Evolutionary conservation across 192 early-diverging fungal species (phyloP), one percentile per base, ranked within the genome.

Genomic region (Gaertneriomyces sp.): DNA sequence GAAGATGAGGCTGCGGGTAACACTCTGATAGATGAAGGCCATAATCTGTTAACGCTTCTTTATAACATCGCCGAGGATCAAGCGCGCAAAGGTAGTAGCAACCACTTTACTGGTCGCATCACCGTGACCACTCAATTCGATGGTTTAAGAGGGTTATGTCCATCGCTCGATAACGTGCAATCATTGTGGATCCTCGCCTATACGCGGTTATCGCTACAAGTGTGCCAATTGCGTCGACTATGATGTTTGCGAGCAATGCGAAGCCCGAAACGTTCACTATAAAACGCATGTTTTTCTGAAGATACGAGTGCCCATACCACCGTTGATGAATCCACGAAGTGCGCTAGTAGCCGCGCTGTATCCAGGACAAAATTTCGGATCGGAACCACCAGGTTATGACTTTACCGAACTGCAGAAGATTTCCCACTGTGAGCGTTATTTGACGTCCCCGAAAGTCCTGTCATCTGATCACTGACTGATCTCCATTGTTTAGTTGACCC

Each of bases 221-320:
- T 98, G 96, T 68, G 88, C 90, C 41, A 94, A 97, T 61, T 98
- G 96, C 63, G 81, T 90, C 46, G 91, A 94, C 58, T 91, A 85
- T 65, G 96, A 98, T 78, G 72, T 98, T 11, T 98, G 96, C 73
- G 90, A 93, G 61, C 70, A 80, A 4, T 98, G 96, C 75, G 96
- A 98, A 69, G 89, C 89, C 5, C 75, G 74, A 5, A 86, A 92
- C 40, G 79, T 80, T 0, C 96, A 98, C 69, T 61, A 73, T 44
- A 75, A 79, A 20, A 90, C 93, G 11, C 96, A 98, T 58, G 79
- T 90, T 3, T 89, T 96, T 75, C 77, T 96, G 47, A 95, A 97
- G 64, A 93, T 98, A 52, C 66, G 89, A 6, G 87, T 98, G 62
- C 92, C 96, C 1, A 82, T 96, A 33, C 93, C 96, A 41, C 90